Base-by-base conservation (phyloP, 2,329 filamentous ascomycete genomes). In the Parastagonospora nodorum region DNA sequence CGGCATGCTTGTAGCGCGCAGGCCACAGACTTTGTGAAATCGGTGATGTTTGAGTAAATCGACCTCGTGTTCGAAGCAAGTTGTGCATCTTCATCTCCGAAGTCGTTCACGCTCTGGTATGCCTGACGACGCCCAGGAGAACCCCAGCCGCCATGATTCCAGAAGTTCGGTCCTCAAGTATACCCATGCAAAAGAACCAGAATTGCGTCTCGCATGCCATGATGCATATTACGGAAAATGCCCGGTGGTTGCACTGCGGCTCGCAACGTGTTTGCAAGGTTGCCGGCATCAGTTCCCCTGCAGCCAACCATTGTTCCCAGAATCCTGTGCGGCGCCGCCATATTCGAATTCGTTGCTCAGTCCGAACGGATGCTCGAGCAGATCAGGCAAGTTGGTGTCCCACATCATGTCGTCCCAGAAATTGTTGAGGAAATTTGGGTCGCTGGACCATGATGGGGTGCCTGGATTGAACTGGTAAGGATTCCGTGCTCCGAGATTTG, bases 391-490 rank as follows among this genome's bases (percentile, higher is more conserved):
- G 37, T 68, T 70, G 1, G 71, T 73, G 40, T 75, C 73, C 73
- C 73, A 75, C 69, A 75, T 73, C 71, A 75, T 74, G 42, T 74
- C 71, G 48, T 74, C 72, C 73, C 73, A 75, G 50, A 74, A 74
- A 37, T 67, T 63, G 35, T 68, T 69, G 49, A 74, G 60, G 4
- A 67, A 59, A 6, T 57, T 62, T 1, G 71, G 61, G 33, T 70
- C 69, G 27, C 57, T 59, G 5, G 63, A 55, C 55, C 69, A 61
- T 1, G 57, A 62, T 2, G 53, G 57, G 10, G 68, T 64, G 27
- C 66, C 60, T 11, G 66, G 64, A 36, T 67, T 67, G 51, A 67
- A 69, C 15, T 69, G 66, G 41, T 63, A 71, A 10, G 55, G 5
- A 8, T 49, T 40, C 11, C 53, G 53, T 39, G 48, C 44, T 31